Base-by-base conservation (phyloP, 192 early-diverging fungal species). In the Coemansia sp. region DNA sequence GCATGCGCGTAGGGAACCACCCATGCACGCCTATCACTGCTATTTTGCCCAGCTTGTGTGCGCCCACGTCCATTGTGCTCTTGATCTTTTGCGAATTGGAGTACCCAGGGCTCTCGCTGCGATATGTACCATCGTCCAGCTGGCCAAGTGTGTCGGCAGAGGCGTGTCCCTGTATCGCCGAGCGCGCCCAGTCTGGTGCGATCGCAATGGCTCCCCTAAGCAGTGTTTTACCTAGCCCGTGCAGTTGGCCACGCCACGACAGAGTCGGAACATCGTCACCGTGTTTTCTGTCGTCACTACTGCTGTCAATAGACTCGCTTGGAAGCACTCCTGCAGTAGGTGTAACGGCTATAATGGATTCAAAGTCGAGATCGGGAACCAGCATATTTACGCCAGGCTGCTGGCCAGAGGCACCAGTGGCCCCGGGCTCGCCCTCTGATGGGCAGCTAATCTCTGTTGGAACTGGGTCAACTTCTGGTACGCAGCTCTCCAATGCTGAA, bases 21-120 rank as follows among this genome's bases (percentile, higher is more conserved):
- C 95, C 95, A 57, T 97, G 95, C 2, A 96, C 87, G n/a, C 96
- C 95, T 53, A 97, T 84, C 13, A 97, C 87, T 3, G 86, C 91
- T 24, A 95, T 86, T 8, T 84, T 77, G 6, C 80, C 80, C 16
- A 82, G 71, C 6, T 44, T 22, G 11, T 34, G 38, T 6, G 80
- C 80, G 20, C 71, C 62, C 24, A 2, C n/a, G 50, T 77, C 69
- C 61, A 82, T 76, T 24, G 65, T 44, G 11, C 70, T 53, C 34
- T 70, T 73, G 53, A 71, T 65, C 50, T 70, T 58, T 40, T 68
- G 44, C 11, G 65, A 52, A 2, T 49, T 71, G 16, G 65, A 41
- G 22, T 65, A 62, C 12, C 18, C 62, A 12, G 44, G 16, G 34
- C 44, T 20, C 5, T 43, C 44, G 31, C 36, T 49, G 33, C 29